These are phyloP conservation scores for Dictyostelium intermedium DNA, from an alignment of 78 protist species.

Conservation along the genomic window DNA sequence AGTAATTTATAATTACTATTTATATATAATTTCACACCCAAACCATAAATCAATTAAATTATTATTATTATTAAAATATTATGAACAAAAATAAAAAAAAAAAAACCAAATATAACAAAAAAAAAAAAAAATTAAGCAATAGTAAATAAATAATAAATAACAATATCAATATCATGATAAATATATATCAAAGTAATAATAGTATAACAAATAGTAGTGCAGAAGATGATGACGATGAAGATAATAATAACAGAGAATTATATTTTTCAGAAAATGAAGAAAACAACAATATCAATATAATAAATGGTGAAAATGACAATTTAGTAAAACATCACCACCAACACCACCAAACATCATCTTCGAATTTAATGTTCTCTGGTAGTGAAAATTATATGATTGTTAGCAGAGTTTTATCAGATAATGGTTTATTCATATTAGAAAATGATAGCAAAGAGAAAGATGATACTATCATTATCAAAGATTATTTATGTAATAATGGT, in stretches of 20 bases:
- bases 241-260: neutral
- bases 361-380: neutral
- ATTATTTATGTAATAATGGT: no score
- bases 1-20: neutral
- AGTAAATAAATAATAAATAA: no score
- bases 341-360: neutral
- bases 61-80: no score
- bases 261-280: neutral
- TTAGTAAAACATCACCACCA: neutral
- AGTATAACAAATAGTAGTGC: neutral
- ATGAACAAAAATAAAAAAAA: neutral
- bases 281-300: neutral
- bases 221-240: neutral
- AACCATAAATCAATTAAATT: neutral
- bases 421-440: neutral
- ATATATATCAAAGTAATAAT: neutral
- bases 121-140: no score
- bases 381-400: conserved; percentile 5
- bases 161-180: neutral
- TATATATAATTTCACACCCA: neutral
- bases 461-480: neutral
- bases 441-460: neutral
- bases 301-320: neutral
- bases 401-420: neutral
- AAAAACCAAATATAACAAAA: no score